Evolutionary conservation across 176 grass and related monocot species (phyloP), one percentile per base, ranked within the genome.

Genomic region (Zizania latifolia): DNA sequence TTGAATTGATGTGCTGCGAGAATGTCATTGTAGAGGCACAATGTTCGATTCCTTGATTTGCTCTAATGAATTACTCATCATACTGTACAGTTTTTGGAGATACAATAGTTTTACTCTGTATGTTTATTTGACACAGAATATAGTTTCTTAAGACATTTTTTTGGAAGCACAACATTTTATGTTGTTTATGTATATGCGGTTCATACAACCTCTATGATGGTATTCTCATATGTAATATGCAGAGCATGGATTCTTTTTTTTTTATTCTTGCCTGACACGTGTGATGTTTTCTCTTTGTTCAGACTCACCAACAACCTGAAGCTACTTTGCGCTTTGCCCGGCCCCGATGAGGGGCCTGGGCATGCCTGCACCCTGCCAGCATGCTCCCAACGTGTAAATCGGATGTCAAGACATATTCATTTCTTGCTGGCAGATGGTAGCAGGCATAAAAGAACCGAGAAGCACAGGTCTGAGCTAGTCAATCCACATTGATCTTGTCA

Each of bases 301-400:
- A 99, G 87, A 71, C 79, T 75, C 89, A 98, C 62, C 81, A 92
- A 14, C 91, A 86, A 72, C 56, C 85, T 74, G 96, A 99, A 64
- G 72, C 87, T 68, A 90, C 77, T 86, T 92, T 94, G 89, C 84
- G 89, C 84, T 81, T 99, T 59, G 96, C 92, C 68, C 87, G 92
- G 95, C 95, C 95, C 92, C 95, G 89, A 26, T 99, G 71, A 92
- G 95, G 92, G 91, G 92, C 89, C 86, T 55, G 91, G 88, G 89
- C 85, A 92, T 92, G 96, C 92, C 96, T 99, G 92, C 84, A 79
- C 92, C 92, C 80, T 93, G 80, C 80, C 86, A 93, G 90, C 77
- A 34, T 5, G 2, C 10, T 24, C 57, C 19, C 2, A 81, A 62
- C 28, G n/a, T 24, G 36, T 43, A 23, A 31, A 51, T 71, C 12